Conservation (phyloP, 129 eudicot genomes). For the Flaveria trinervia region DNA sequence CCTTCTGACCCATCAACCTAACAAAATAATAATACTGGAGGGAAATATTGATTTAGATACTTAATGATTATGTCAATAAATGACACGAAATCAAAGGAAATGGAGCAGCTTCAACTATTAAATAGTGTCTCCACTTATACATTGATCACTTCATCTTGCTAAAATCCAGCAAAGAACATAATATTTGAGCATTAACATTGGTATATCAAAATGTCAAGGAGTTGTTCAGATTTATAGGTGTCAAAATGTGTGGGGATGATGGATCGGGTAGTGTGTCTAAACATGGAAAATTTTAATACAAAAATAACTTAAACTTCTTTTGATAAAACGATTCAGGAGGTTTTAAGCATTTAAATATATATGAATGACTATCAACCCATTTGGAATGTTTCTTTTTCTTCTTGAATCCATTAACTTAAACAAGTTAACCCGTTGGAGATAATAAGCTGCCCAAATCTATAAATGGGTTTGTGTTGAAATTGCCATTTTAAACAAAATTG, state of each 20-base stretch:
- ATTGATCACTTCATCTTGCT: conserved; percentile 21
- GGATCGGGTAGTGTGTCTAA: background rate
- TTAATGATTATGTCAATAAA: background rate
- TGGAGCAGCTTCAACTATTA: conserved; percentile 7
- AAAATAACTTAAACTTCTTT: background rate
- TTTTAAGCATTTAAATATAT: background rate
- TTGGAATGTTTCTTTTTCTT: background rate
- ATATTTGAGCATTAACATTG: background rate
- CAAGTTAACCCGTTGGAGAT: background rate
- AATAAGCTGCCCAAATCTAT: background rate
- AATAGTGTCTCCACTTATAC: conserved; percentile 1
- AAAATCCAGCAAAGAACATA: background rate
- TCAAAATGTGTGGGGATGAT: background rate
- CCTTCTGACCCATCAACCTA: conserved; percentile 93
- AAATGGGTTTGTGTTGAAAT: background rate
- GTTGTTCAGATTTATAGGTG: background rate
- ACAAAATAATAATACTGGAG: conserved; percentile 90
- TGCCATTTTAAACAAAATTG: background rate
- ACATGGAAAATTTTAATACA: background rate
- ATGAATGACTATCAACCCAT: background rate
- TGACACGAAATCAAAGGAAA: background rate
- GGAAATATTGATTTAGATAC: conserved; percentile 9
- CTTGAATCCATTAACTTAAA: background rate
- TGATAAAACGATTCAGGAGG: background rate
- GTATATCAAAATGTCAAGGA: background rate